Percentiles rank a stretch among this genome's conserved stretches.
Conservation (phyloP, 495 filamentous ascomycete genomes). For the Lepidopterella palustris region DNA sequence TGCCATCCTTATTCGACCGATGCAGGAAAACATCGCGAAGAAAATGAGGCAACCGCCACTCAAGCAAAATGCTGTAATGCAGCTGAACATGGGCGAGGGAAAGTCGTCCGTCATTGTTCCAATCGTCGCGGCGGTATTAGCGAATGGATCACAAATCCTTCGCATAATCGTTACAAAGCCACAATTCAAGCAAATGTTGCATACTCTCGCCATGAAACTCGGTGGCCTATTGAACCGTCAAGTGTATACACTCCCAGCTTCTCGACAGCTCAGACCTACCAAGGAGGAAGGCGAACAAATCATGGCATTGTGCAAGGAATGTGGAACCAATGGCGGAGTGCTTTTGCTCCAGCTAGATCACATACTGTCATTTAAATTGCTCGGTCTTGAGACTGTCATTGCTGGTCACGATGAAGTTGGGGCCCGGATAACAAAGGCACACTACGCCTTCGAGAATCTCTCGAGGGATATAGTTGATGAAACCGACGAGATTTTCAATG, state of each 20-base stretch:
- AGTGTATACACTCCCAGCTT: constrained; percentile 46
- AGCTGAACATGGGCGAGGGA: constrained; percentile 44
- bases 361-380: constrained; percentile 47
- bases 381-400: constrained; percentile 42
- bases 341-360: constrained; percentile 48
- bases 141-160: constrained; percentile 40
- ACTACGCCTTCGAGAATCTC: too few species aligned
- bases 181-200: constrained; percentile 46
- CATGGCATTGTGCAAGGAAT: constrained; percentile 24
- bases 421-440: constrained; percentile 41
- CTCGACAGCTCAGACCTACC: constrained; percentile 39
- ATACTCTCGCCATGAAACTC: constrained; percentile 43
- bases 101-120: constrained; percentile 44
- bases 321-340: constrained; percentile 33
- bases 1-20: constrained; percentile 46
- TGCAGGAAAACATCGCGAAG: constrained; percentile 48
- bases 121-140: constrained; percentile 46
- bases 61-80: constrained; percentile 47
- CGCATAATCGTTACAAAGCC: constrained; percentile 49
- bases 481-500: constrained; percentile 47
- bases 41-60: constrained; percentile 45
- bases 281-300: constrained; percentile 34
- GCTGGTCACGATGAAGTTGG: constrained; percentile 45
- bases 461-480: constrained; percentile 58
- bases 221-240: constrained; percentile 44